These are phyloP conservation scores for Blastobotrys niveus DNA, from an alignment of 1,139 yeast species.

Conservation along the genomic window DNA sequence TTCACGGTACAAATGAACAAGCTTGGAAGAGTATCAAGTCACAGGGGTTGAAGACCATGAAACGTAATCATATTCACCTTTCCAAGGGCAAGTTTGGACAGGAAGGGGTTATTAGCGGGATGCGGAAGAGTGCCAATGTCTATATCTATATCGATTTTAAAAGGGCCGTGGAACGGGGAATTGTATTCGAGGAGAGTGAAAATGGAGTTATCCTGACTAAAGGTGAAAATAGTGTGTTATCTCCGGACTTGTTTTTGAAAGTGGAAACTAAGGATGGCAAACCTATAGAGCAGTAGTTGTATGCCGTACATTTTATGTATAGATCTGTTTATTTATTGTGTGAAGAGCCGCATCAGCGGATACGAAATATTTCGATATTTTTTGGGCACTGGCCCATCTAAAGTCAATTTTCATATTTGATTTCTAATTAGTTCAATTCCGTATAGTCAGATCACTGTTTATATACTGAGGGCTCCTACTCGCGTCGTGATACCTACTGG, in stretches of 20 bases:
- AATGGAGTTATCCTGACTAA: constrained; percentile 71
- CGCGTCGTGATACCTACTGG: no score
- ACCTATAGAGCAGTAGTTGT: not conserved
- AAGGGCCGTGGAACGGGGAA: constrained; percentile 42
- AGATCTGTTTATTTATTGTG: not conserved
- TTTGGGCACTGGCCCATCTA: no score
- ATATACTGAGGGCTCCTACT: no score
- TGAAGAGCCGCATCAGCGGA: no score
- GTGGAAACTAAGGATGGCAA: constrained; percentile 16
- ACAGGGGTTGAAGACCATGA: constrained; percentile 65
- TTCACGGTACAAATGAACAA: constrained; percentile 73
- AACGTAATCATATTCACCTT: constrained; percentile 79
- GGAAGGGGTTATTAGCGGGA: constrained; percentile 58
- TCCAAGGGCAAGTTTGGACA: constrained; percentile 44
- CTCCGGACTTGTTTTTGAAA: constrained; percentile 42
- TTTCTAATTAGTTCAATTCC: no score
- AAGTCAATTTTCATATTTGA: no score
- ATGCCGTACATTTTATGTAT: not conserved
- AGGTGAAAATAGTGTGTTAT: constrained; percentile 57
- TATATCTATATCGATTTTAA: constrained; percentile 57
- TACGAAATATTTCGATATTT: no score
- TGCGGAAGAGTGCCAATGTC: constrained; percentile 55
- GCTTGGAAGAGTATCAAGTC: constrained; percentile 47
- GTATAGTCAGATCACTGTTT: no score
- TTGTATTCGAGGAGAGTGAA: constrained; percentile 56